Evolutionary conservation across 805 yeast species (phyloP).

Genomic region (Kluyveromyces starmeri): DNA sequence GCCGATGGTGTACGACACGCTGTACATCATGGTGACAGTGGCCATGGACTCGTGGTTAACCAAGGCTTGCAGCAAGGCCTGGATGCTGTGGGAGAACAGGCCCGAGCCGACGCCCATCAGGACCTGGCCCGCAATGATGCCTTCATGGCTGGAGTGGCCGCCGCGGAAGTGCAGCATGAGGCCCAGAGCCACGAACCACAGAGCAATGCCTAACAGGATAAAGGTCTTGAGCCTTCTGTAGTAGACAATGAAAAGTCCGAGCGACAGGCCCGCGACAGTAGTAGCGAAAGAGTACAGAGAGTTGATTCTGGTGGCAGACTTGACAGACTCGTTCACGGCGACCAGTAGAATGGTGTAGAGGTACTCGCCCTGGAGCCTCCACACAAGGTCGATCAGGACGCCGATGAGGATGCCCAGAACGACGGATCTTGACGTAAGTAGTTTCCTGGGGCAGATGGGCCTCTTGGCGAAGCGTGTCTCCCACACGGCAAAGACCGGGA

Average conservation of each 20-base stretch:
- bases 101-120: conserved; percentile 69
- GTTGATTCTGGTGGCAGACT: conserved; percentile 58
- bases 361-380: conserved; percentile 60
- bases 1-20: conserved; percentile 54
- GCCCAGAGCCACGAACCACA: conserved; percentile 57
- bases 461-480: conserved; percentile 43
- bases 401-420: conserved; percentile 49
- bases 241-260: conserved; percentile 45
- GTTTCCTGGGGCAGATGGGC: conserved; percentile 48
- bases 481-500: conserved; percentile 50
- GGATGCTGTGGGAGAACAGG: conserved; percentile 57
- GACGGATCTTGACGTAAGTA: conserved; percentile 41
- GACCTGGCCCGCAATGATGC: conserved; percentile 57
- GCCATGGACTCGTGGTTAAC: conserved; percentile 60
- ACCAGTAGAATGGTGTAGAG: conserved; percentile 55
- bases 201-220: conserved; percentile 45
- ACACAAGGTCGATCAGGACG: conserved; percentile 44
- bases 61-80: conserved; percentile 50
- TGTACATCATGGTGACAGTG: conserved; percentile 45
- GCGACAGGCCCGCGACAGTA: conserved; percentile 48
- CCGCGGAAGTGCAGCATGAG: conserved; percentile 50
- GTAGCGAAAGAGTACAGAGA: conserved; percentile 58
- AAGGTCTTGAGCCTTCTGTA: conserved; percentile 49
- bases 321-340: conserved; percentile 44
- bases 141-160: conserved; percentile 36